Evolutionary conservation across 495 filamentous ascomycete species (phyloP), one percentile per base, ranked within the genome.

Genomic region (Penicillium alfredii): DNA sequence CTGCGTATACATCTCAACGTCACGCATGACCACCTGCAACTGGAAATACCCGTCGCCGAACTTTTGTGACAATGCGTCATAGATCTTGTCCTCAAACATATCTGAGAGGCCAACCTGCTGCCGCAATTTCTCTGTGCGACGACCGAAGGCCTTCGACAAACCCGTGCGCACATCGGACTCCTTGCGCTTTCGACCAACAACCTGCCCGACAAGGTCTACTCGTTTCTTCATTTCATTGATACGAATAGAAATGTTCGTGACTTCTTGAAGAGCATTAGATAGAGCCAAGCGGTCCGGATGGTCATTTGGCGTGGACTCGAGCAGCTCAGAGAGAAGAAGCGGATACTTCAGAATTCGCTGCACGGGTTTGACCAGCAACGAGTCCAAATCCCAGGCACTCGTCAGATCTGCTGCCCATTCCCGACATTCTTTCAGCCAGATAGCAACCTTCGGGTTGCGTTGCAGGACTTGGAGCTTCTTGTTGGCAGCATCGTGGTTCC

Each of bases 211-310:
- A 37, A 94, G 74, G 45, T 95, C 86, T 15, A 85, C 86, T 8
- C 90, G 84, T 56, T 86, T 88, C 61, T 95, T 96, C 45, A 86
- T 73, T 41, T 89, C 86, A 64, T 97, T 93, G 51, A 98, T 95
- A 15, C 88, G 81, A 19, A 81, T 72, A 23, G 84, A 81, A 27
- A 89, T 77, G 8, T 73, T 75, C 13, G 79, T 81, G 33, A 92
- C 71, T 31, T 77, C 72, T 20, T 73, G 64, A 8, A 73, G 61
- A 4, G 87, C 85, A 22, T 63, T 61, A 30, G 78, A 61, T 21
- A 97, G 71, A 23, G 77, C 63, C 7, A 69, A 65, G 30, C 76
- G 77, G 57, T 99, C 92, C 0, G 90, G 87, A 51, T 99, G 92
- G 34, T 84, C 79, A 7, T 61, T 60, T 0, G 86, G 81, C 0